A percentile compares a stretch with the other conserved stretches of the same genome.
These are phyloP conservation scores for Aspergillus sp. DNA, from an alignment of 2,329 filamentous ascomycete genomes.

Conservation along the genomic window DNA sequence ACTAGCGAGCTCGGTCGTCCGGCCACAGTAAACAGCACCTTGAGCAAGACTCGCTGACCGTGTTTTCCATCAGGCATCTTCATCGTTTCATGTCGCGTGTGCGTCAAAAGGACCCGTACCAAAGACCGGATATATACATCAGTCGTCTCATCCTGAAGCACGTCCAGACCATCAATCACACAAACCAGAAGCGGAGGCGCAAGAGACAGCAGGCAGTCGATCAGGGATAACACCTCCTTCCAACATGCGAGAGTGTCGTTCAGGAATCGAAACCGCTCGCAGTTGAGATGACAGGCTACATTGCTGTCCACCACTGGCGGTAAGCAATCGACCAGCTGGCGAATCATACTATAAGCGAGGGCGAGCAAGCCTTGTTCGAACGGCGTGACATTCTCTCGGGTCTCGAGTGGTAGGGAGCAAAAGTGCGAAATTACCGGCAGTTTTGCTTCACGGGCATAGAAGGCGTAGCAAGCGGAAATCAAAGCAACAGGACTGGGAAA, in stretches of 20 bases:
- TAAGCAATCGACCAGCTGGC: conserved; percentile 30
- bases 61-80: conserved; percentile 11
- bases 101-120: conserved; percentile 26
- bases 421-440: conserved; percentile 33
- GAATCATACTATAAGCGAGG: conserved; percentile 33
- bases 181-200: conserved; percentile 31
- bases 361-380: conserved; percentile 29
- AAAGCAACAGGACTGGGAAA: conserved; percentile 23
- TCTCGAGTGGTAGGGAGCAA: conserved; percentile 21
- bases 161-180: conserved; percentile 31
- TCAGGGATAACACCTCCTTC: conserved; percentile 30
- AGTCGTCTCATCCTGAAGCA: conserved; percentile 26
- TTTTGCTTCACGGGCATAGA: conserved; percentile 21
- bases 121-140: conserved; percentile 27
- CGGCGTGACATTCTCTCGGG: conserved; percentile 14
- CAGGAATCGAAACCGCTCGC: conserved; percentile 28
- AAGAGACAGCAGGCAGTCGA: conserved; percentile 30
- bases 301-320: conserved; percentile 32
- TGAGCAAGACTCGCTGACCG: conserved; percentile 24
- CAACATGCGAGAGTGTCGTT: conserved; percentile 29
- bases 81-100: conserved; percentile 20
- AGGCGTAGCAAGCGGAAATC: conserved; percentile 29
- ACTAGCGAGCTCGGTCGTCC: conserved; percentile 24
- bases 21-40: conserved; percentile 30
- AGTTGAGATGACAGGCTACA: conserved; percentile 26